Percentiles rank a stretch among this genome's conserved stretches.
These are phyloP conservation scores for Pulveroboletus frians DNA, from an alignment of 768 basidiomycete genomes.

Conservation along the genomic window DNA sequence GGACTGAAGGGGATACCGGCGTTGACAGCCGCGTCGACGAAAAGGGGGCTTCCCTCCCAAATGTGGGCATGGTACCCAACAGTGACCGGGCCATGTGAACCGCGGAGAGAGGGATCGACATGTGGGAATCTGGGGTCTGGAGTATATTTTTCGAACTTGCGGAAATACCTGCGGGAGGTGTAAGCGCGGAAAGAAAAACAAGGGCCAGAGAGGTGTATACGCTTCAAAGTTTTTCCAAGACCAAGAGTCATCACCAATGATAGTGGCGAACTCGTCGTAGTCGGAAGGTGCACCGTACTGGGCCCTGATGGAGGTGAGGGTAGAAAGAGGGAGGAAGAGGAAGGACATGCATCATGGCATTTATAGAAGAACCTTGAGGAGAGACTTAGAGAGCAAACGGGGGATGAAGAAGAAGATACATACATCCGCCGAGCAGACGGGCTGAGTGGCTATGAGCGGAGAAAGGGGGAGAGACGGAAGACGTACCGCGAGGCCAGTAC, in stretches of 20 bases:
- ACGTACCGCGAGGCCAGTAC: conserved; percentile 64
- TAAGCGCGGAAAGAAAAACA: background rate
- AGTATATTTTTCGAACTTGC: conserved; percentile 59
- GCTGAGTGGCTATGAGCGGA: conserved; percentile 33
- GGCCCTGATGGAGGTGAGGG: conserved; percentile 28
- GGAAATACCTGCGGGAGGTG: conserved; percentile 51
- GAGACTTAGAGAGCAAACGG: background rate
- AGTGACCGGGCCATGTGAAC: conserved; percentile 50
- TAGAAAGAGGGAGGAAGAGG: background rate
- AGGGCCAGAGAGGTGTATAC: conserved; percentile 28
- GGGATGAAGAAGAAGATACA: conserved; percentile 25
- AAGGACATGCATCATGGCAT: conserved; percentile 45
- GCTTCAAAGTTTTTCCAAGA: conserved; percentile 45
- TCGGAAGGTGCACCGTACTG: conserved; percentile 66
- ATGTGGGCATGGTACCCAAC: conserved; percentile 53
- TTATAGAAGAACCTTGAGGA: conserved; percentile 52
- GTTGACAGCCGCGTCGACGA: conserved; percentile 48
- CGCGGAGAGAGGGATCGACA: conserved; percentile 44
- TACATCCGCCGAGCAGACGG: conserved; percentile 71
- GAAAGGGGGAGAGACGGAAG: background rate
- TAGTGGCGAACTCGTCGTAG: conserved; percentile 60
- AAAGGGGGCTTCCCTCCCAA: conserved; percentile 43
- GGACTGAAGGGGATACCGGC: conserved; percentile 47
- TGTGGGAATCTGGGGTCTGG: conserved; percentile 46
- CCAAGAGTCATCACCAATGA: conserved; percentile 55